Base-by-base conservation (phyloP, 2,329 filamentous ascomycete genomes). In the Emergomyces pasteurianus region DNA sequence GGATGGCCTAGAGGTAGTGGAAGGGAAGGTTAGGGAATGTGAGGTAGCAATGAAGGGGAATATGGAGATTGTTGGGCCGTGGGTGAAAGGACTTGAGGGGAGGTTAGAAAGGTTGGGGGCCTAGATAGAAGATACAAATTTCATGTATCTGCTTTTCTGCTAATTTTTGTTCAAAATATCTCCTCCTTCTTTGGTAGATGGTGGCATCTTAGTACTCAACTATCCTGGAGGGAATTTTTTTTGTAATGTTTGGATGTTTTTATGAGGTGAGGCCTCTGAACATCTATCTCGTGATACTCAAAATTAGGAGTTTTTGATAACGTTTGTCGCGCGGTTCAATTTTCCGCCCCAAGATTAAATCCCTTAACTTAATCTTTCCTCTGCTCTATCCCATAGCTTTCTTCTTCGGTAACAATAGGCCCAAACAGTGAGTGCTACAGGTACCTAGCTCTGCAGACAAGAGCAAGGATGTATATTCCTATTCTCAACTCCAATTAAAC, bases 71-170 rank as follows among this genome's bases (percentile, higher is more conserved):
- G 86, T 97, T 63, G 88, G 92, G 66, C 85, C 84, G 47, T 96
- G 92, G 90, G 89, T 97, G 4, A 89, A 88, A 73, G 89, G 88
- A 61, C 75, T 99, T 60, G 92, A 97, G 76, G 83, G 80, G 68
- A 87, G 89, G 74, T 81, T 96, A 72, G 81, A 81, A 63, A 81
- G 81, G 66, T 72, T 87, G 70, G 78, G 78, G 62, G 78, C n/a
- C n/a, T n/a, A n/a, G 68, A 66, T 64, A 63, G 31, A 2, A 26
- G 18, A n/a, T n/a, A n/a, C n/a, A n/a, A 31, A 31, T 40, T 21
- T 38, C 57, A 10, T 42, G 60, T 2, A 12, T 49, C 34, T 16
- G 12, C 5, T 14, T 34, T 46, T n/a, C 23, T 53, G 3, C 21
- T 59, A 12, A 16, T 28, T 34, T 50, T 38, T 26, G 31, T 46